Conservation (phyloP, 2,329 filamentous ascomycete species). For the Diaporthe helianthi region DNA sequence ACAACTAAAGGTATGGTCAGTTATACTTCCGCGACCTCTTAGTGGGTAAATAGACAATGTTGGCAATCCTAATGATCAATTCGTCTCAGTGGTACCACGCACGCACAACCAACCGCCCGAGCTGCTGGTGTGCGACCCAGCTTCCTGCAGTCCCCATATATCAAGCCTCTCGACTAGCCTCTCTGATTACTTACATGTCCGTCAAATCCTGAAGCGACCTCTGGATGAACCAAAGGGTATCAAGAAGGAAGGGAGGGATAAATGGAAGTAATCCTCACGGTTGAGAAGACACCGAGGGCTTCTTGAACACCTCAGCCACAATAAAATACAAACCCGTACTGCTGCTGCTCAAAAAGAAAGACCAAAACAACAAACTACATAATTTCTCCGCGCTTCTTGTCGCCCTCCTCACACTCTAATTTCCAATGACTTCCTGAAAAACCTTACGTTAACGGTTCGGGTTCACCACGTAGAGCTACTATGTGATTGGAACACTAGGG, state of each 20-base stretch:
- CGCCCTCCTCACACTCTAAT: no score
- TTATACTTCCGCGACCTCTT: not conserved
- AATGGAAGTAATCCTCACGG: not conserved
- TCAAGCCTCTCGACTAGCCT: not conserved
- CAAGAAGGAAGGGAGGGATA: not conserved
- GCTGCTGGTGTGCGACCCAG: not conserved
- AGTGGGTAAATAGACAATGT: not conserved
- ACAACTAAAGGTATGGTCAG: not conserved
- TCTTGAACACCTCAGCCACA: not conserved
- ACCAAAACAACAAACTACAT: not conserved
- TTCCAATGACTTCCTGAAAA: no score
- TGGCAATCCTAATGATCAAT: not conserved
- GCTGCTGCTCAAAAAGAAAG: not conserved
- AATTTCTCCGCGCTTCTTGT: slow-evolving; percentile 4
- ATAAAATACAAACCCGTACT: not conserved
- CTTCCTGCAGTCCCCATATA: not conserved
- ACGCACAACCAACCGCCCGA: not conserved
- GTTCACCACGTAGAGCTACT: no score
- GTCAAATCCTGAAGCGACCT: not conserved
- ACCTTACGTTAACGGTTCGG: no score
- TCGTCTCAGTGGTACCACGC: not conserved
- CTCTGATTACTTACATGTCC: not conserved
- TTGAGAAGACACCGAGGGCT: not conserved
- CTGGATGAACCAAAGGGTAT: no score
- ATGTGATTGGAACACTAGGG: no score